Conservation (phyloP, 2,329 filamentous ascomycete genomes). For the Leptosphaerulina australis region DNA sequence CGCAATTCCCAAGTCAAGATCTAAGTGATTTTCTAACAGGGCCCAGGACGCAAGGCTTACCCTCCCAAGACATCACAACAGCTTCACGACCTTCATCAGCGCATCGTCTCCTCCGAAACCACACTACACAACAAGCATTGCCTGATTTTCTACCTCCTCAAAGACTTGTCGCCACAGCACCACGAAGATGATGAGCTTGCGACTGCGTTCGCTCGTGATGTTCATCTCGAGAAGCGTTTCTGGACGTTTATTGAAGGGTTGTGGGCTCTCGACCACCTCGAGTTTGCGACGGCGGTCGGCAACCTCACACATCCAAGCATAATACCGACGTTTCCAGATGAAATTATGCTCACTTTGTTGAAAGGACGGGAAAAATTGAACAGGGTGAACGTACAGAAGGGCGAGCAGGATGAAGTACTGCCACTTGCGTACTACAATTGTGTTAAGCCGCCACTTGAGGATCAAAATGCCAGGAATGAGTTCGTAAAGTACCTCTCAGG, state of each 20-base stretch:
- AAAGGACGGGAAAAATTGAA: slow-evolving; percentile 43
- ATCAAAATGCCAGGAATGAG: slow-evolving; percentile 64
- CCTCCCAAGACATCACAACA: slow-evolving; percentile 73
- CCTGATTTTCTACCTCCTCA: slow-evolving; percentile 81
- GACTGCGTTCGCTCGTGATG: slow-evolving; percentile 65
- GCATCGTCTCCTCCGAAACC: slow-evolving; percentile 68
- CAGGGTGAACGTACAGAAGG: slow-evolving; percentile 24
- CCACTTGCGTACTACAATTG: slow-evolving; percentile 80
- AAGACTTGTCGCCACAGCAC: slow-evolving; percentile 67
- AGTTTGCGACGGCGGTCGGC: slow-evolving; percentile 71
- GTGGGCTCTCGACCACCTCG: slow-evolving; percentile 76
- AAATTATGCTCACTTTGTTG: slow-evolving; percentile 75
- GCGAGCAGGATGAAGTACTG: slow-evolving; percentile 55
- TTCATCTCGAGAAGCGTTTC: slow-evolving; percentile 75
- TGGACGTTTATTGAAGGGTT: slow-evolving; percentile 81
- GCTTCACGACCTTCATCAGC: slow-evolving; percentile 71
- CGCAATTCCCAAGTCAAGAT: slow-evolving; percentile 1
- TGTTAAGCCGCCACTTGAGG: slow-evolving; percentile 73
- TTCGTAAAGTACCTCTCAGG: slow-evolving; percentile 72
- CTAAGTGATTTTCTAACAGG: slow-evolving; percentile 4
- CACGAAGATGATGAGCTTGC: slow-evolving; percentile 57
- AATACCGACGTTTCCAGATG: slow-evolving; percentile 80
- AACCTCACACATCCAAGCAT: slow-evolving; percentile 80
- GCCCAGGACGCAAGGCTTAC: slow-evolving; percentile 67
- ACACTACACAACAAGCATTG: slow-evolving; percentile 80